Base-by-base conservation (phyloP, 768 basidiomycete species). In the Lentinula sp. region DNA sequence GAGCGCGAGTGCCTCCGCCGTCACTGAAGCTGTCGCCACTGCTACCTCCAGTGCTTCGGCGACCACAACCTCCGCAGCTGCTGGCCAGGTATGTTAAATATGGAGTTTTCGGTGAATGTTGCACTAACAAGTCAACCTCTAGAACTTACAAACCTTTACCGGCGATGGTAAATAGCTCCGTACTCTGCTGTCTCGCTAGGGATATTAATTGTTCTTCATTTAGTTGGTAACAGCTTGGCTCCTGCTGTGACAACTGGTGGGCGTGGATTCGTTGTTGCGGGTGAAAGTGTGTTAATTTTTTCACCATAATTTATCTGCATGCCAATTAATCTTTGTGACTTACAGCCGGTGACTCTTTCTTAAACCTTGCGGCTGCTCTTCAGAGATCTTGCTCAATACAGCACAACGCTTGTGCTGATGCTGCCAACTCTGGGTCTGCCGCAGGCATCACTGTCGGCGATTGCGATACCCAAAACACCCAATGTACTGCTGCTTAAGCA, bases 331-430 rank as follows among this genome's bases (percentile, higher is more conserved):
- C 3, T 35, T 42, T 36, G 16, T 12, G 42, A n/a, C 28, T 45
- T 15, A 20, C 36, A 46, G 39, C 35, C 12, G 59, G 35, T 49
- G 76, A 78, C 43, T 63, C 67, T 45, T 85, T 85, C 77, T 63
- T 82, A 36, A 81, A 82, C 66, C 42, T 72, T 13, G 69, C 69
- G 36, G 79, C 78, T 43, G 84, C 84, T 16, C 73, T 85, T 36
- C 80, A 79, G 20, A 80, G 84, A 35, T 82, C 82, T 1, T 86
- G 85, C 71, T 81, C 83, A 64, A 76, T 82, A 42, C 83, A 85
- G 33, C 48, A 60, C 48, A 60, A 60, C 20, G 41, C 69, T 37
- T 86, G 84, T 63, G 80, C 81, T 41, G 73, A 84, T 68, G 65
- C 74, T 28, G 81, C 81, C 16, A 84, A 84, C 74, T 76, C 78